Evolutionary conservation across 2,329 filamentous ascomycete genomes (phyloP), one percentile per base, ranked within the genome.

Genomic region (Westerdykella ornata): DNA sequence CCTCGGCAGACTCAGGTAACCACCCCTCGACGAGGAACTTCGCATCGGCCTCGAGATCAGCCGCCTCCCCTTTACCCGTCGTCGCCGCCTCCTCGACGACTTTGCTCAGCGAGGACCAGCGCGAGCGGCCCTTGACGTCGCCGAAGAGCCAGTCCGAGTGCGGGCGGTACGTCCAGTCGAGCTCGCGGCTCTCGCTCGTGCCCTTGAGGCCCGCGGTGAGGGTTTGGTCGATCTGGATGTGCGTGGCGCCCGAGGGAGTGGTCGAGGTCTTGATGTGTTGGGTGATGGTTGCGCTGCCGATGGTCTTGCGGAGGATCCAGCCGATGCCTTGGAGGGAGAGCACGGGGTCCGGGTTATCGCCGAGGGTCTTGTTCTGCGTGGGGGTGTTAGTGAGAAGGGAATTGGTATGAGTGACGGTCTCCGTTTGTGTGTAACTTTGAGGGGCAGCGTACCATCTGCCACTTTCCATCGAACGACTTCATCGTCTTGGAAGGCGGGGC

Each of bases 141-240:
- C 88, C 88, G 63, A 94, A 95, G 51, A 94, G 77, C 73, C 81
- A 82, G 71, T 95, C 88, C 17, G 69, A 70, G 71, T 89, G 85
- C 48, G 78, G 75, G 53, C 83, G 81, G 41, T 67, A 73, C 17
- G 66, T 62, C 68, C 74, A 80, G 59, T 83, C 74, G 2, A 83
- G 64, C 1, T 59, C 66, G 36, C 82, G 75, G 6, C 67, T 57
- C 60, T 85, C 82, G 14, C 68, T 68, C 14, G 75, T 88, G 54
- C 79, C 81, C 57, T 77, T 78, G 48, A 94, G 71, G 41, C 81
- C 83, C 45, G 81, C 86, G 7, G 84, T 85, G 29, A 78, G 72
- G 35, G 76, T 72, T 69, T 94, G 87, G 43, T 80, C 76, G 59
- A 88, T 81, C 66, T 85, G 77, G 66, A 92, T 76, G 69, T 83